Evolutionary conservation across 345 rosid species (phyloP), one percentile per base, ranked within the genome.

Genomic region (Eucalyptus albens): DNA sequence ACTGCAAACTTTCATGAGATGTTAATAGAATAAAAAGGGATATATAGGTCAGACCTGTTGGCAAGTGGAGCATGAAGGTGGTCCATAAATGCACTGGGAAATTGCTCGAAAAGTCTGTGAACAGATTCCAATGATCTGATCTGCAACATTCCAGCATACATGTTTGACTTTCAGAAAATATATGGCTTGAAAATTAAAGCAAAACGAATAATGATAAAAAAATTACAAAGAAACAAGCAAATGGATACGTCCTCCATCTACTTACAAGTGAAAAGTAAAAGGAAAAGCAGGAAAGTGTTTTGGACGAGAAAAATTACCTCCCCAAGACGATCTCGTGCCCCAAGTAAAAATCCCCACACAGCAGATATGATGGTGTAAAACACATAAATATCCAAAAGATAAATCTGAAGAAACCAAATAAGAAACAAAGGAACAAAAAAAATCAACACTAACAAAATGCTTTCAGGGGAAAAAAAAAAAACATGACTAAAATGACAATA

Each of bases 261-360:
- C 47, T 77, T 77, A 19, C 45, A 77, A 37, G 47, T 21, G 27
- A 77, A 77, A 0, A 37, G 9, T 77, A 77, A 37, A 37, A 11
- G 47, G 45, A 27, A 37, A 65, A 69, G 81, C 44, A 17, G 42
- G 81, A 69, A 69, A 69, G 42, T 4, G 0, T 33, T 31, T 33
- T 16, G 81, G 81, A 33, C 2, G 4, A 69, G 81, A 69, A 86
- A 86, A 86, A 86, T 59, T 91, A 97, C 99, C 96, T 98, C 99
- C 40, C 99, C 99, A 87, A 98, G 97, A 88, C 95, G 99, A 93
- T 96, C 99, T 93, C 98, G 94, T 50, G 99, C 99, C 89, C 99
- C 99, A 59, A 97, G 97, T 93, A 98, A 93, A 92, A 98, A 98
- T 87, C 99, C 99, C 95, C 95, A 94, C 88, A 95, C 90, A 51